Conservation (phyloP, 352 stramenopile species). For the Pythium insidiosum region DNA sequence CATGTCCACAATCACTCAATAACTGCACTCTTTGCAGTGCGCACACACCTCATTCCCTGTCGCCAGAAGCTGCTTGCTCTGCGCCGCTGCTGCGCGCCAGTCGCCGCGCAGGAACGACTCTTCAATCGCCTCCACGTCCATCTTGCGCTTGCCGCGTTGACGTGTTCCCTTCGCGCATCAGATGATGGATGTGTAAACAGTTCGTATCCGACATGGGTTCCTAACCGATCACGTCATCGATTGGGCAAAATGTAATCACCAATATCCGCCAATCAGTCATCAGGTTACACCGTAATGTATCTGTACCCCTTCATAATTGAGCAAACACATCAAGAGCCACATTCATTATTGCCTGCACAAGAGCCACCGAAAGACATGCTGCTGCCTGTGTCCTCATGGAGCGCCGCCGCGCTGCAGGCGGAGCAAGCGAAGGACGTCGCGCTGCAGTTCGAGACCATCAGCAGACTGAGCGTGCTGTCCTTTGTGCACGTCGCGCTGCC, state of each 20-base stretch:
- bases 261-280: conserved; percentile 16
- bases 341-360: background rate
- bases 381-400: conserved; percentile 12
- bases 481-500: conserved; percentile 30
- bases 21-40: background rate
- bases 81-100: conserved; percentile 49
- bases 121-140: conserved; percentile 34
- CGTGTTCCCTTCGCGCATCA: conserved; percentile 1
- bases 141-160: conserved; percentile 6
- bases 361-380: conserved; percentile 5
- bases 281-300: too few species aligned
- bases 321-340: conserved; percentile 12
- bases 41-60: background rate
- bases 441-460: conserved; percentile 12
- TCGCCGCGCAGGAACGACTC: conserved; percentile 52
- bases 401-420: background rate
- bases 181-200: background rate
- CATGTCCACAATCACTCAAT: background rate
- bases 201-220: conserved; percentile 2
- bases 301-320: background rate
- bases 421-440: too few species aligned
- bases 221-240: conserved; percentile 14
- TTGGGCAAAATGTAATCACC: conserved; percentile 12
- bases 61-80: conserved; percentile 6
- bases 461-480: conserved; percentile 37